Evolutionary conservation across 2,329 filamentous ascomycete genomes (phyloP), one percentile per base, ranked within the genome.

Genomic region (Dendrostoma leiphaemia): DNA sequence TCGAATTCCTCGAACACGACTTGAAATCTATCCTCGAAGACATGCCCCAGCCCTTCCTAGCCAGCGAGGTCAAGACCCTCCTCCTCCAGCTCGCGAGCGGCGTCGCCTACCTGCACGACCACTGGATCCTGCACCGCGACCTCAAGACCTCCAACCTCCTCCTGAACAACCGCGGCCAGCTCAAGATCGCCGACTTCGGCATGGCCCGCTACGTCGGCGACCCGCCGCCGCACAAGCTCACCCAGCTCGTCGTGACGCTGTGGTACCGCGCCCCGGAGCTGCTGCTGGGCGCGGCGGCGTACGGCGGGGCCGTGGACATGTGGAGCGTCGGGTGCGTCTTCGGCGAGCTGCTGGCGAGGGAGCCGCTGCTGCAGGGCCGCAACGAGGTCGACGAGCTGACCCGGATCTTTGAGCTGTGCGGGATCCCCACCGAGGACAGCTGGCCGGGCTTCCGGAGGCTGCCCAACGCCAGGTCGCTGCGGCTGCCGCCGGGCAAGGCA

Each of bases 261-360:
- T 99, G 94, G 94, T 99, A 99, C 70, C 89, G 94, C 53, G 82
- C 90, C 1, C 94, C 94, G 0, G 94, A 97, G 71, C 81, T 97
- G 10, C 81, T 99, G 2, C 84, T 97, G 3, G 94, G 94, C 6
- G 78, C 89, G 0, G 81, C 82, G 32, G 80, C 79, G 15, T 99
- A 99, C 73, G 86, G 81, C 56, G 74, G 80, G 1, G 83, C 89
- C 57, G 80, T 97, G 63, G 94, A 97, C 72, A 89, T 97, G 81
- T 99, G 94, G 94, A 95, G 89, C 71, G 77, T 97, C 3, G 94
- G 94, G 12, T 97, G 94, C 73, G 91, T 99, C 65, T 96, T 99
- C 67, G 93, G 87, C 58, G 94, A 99, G 74, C 81, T 99, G 3
- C 78, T 97, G 19, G 86, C 84, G 32, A 88, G 90, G 59, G 86